Evolutionary conservation across 192 early-diverging fungal species (phyloP), one percentile per base, ranked within the genome.

Genomic region (Spinellus fusiger): DNA sequence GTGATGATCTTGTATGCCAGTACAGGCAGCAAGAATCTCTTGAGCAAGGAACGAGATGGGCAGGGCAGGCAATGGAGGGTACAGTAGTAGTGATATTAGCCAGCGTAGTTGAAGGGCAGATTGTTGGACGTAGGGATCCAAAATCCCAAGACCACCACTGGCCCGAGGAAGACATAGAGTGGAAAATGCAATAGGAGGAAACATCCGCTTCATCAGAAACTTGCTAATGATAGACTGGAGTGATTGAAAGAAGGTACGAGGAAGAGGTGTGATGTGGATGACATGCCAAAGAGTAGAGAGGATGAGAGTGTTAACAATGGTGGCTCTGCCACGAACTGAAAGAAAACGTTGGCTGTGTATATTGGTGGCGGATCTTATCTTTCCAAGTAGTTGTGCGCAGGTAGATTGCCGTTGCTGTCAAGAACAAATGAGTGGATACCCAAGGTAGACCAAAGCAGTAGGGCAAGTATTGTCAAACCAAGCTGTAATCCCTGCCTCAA

Each of bases 251-350:
- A 29, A 29, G 12, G 27, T 4, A 16, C n/a, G 8, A 20, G 37
- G n/a, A 13, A 34, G 13, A 29, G 32, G 16, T 4, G 37, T n/a
- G 3, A 60, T 15, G 7, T 49, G 59, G 2, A 60, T 10, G 16
- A 60, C 59, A 34, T 60, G 59, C 59, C 59, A 60, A 18, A 60
- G 31, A 0, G 20, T 15, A 25, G 59, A 60, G n/a, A 51, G 28
- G 4, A 60, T 49, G 1, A 60, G 28, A 22, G 59, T 13, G 4
- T 49, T 60, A 1, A 49, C 9, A 7, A 60, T 15, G 5, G 32
- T 49, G 47, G 59, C 47, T 23, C 48, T 3, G 15, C 59, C 59
- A 0, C 28, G 16, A 32, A 60, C n/a, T 18, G 59, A 60, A 2
- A 60, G 33, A 33, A 20, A 18, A 0, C 54, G 54, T 22, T 33